Conservation (phyloP, 2,329 filamentous ascomycete species). For the Aciculosporium take region DNA sequence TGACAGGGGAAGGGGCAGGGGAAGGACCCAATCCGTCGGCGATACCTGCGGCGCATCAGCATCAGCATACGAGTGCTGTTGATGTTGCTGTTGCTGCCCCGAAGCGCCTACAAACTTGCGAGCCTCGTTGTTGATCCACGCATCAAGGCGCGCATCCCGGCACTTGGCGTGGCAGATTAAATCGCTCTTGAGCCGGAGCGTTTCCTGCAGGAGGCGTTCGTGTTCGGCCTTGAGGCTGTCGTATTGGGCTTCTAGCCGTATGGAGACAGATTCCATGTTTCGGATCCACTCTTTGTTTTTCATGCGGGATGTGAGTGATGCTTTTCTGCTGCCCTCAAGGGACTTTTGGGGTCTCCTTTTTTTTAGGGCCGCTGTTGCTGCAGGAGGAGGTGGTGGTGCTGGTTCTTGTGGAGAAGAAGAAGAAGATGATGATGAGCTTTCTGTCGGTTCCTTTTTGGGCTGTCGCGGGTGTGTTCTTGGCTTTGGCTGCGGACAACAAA, state of each 20-base stretch:
- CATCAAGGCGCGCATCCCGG: background rate
- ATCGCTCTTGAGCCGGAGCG: background rate
- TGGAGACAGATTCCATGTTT: background rate
- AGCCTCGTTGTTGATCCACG: constrained; percentile 2
- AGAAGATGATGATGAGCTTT: background rate
- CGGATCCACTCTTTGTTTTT: constrained; percentile 1
- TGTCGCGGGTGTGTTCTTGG: background rate
- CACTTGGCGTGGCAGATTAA: constrained; percentile 1
- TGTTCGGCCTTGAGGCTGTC: background rate
- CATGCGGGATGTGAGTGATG: background rate
- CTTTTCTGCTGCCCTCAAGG: background rate
- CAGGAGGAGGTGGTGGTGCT: no score
- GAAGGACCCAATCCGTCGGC: background rate
- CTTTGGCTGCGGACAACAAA: no score
- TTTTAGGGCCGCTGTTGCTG: background rate
- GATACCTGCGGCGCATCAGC: background rate
- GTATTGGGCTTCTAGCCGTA: background rate
- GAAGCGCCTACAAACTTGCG: background rate
- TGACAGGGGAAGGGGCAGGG: no score
- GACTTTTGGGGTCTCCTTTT: background rate
- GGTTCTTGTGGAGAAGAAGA: background rate
- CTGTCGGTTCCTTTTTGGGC: background rate
- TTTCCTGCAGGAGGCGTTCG: background rate
- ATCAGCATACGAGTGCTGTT: background rate
- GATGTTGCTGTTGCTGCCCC: no score